phyloP scores from a whole-genome alignment of 1,139 yeast species.

The Candida anutae region DNA sequence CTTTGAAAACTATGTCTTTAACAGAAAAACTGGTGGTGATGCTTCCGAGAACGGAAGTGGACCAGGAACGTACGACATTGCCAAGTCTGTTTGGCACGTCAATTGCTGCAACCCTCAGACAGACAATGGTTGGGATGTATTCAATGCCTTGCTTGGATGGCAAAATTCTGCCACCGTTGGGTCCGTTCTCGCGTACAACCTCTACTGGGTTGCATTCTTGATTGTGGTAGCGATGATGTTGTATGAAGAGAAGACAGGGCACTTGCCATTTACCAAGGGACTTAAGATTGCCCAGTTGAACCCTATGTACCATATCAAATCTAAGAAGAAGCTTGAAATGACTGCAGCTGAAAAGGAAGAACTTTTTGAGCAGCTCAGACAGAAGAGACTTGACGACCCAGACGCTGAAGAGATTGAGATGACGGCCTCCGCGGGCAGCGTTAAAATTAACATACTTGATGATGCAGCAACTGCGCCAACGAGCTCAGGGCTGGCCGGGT shows the following conservation, averaged over 20 bases:
- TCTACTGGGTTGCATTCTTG: conserved; percentile 71
- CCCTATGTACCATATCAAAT: conserved; percentile 67
- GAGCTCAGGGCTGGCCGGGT: too few species aligned
- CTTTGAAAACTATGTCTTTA: conserved; percentile 61
- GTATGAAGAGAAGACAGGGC: conserved; percentile 63
- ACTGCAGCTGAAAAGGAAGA: conserved; percentile 44
- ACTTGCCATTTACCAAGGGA: conserved; percentile 50
- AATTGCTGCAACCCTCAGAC: conserved; percentile 88
- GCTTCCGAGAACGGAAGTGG: conserved; percentile 87
- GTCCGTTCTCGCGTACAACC: conserved; percentile 73
- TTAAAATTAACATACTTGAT: too few species aligned
- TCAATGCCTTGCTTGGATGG: conserved; percentile 85
- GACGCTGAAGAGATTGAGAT: background rate
- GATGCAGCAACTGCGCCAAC: too few species aligned
- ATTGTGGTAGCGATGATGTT: conserved; percentile 49
- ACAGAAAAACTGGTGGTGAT: conserved; percentile 71
- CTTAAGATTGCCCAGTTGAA: conserved; percentile 50
- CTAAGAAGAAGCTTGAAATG: conserved; percentile 56
- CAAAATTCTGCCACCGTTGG: conserved; percentile 89
- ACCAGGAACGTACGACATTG: conserved; percentile 81
- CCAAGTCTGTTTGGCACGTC: conserved; percentile 80
- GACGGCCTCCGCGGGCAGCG: background rate
- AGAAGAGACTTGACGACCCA: conserved; percentile 13
- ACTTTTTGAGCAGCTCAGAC: conserved; percentile 40
- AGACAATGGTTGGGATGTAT: conserved; percentile 90